These are phyloP conservation scores for Hypoxylon lienhwacheense DNA, from an alignment of 495 filamentous ascomycete species.

Conservation along the genomic window DNA sequence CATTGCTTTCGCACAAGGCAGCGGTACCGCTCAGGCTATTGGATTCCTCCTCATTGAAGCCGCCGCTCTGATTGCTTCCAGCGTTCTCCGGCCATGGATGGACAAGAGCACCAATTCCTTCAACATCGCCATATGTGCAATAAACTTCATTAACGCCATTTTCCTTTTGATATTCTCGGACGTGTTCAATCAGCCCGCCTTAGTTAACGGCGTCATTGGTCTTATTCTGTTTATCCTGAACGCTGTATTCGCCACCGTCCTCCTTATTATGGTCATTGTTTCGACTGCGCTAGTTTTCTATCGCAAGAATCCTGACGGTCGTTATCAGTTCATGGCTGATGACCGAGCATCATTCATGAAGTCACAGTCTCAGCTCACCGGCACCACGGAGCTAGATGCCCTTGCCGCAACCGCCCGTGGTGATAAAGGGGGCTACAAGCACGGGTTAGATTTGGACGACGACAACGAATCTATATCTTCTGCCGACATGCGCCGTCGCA, in stretches of 20 bases:
- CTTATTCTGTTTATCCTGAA: slow-evolving; percentile 93
- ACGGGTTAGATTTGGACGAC: slow-evolving; percentile 68
- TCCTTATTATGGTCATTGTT: slow-evolving; percentile 84
- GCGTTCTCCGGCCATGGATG: slow-evolving; percentile 92
- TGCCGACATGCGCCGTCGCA: slow-evolving; percentile 43
- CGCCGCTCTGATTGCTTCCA: slow-evolving; percentile 72
- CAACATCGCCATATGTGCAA: slow-evolving; percentile 87
- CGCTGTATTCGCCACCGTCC: slow-evolving; percentile 80
- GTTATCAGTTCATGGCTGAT: slow-evolving; percentile 96
- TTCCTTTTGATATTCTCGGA: slow-evolving; percentile 83
- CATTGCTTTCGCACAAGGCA: slow-evolving; percentile 77
- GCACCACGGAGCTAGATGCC: slow-evolving; percentile 83
- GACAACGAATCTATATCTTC: slow-evolving; percentile 68
- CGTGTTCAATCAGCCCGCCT: slow-evolving; percentile 78
- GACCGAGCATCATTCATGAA: slow-evolving; percentile 98
- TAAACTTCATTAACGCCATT: slow-evolving; percentile 91
- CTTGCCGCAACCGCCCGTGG: slow-evolving; percentile 90
- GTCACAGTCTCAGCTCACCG: slow-evolving; percentile 81
- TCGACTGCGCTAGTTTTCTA: slow-evolving; percentile 80
- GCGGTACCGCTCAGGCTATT: slow-evolving; percentile 78
- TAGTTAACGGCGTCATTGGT: slow-evolving; percentile 92
- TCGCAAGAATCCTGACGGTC: slow-evolving; percentile 93
- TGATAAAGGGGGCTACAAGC: slow-evolving; percentile 70
- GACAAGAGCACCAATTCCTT: slow-evolving; percentile 98
- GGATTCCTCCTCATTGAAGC: slow-evolving; percentile 86